phyloP scores from a whole-genome alignment of 2,329 filamentous ascomycete species.

The Paraphoma sp. region DNA sequence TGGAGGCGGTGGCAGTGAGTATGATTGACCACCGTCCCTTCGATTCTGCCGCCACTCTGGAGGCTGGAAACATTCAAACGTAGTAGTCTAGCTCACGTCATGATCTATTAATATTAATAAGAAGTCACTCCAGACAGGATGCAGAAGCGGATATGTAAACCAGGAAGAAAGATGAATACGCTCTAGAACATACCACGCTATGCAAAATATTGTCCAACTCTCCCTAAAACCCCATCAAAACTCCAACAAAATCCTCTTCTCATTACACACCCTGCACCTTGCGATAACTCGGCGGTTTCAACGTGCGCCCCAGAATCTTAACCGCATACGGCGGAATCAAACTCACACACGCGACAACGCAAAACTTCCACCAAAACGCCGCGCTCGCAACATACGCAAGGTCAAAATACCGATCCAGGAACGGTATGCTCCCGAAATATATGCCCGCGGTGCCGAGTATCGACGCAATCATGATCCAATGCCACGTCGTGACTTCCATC shows the following conservation, averaged over 20 bases:
- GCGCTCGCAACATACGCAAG: slow-evolving; percentile 77
- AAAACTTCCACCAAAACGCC: slow-evolving; percentile 87
- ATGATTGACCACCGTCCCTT: too few species aligned
- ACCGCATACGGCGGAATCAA: slow-evolving; percentile 85
- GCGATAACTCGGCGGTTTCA: slow-evolving; percentile 91
- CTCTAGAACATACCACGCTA: neutral
- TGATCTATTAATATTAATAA: too few species aligned
- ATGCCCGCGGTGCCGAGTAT: slow-evolving; percentile 82
- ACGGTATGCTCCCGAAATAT: slow-evolving; percentile 85
- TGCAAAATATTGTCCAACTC: too few species aligned
- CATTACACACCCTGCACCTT: slow-evolving; percentile 79
- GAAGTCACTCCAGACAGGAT: too few species aligned
- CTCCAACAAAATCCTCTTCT: neutral
- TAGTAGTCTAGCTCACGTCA: too few species aligned
- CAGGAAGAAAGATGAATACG: too few species aligned
- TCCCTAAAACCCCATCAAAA: too few species aligned
- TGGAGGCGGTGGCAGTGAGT: too few species aligned
- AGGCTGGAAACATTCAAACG: too few species aligned
- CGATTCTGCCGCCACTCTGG: too few species aligned
- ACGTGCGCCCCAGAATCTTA: slow-evolving; percentile 82
- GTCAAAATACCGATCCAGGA: slow-evolving; percentile 89
- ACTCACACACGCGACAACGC: slow-evolving; percentile 79
- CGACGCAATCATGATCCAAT: slow-evolving; percentile 85
- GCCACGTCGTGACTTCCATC: slow-evolving; percentile 96
- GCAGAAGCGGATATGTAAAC: too few species aligned